phyloP scores from a whole-genome alignment of 23 red algal genomes.

The Chondrus crispus region DNA sequence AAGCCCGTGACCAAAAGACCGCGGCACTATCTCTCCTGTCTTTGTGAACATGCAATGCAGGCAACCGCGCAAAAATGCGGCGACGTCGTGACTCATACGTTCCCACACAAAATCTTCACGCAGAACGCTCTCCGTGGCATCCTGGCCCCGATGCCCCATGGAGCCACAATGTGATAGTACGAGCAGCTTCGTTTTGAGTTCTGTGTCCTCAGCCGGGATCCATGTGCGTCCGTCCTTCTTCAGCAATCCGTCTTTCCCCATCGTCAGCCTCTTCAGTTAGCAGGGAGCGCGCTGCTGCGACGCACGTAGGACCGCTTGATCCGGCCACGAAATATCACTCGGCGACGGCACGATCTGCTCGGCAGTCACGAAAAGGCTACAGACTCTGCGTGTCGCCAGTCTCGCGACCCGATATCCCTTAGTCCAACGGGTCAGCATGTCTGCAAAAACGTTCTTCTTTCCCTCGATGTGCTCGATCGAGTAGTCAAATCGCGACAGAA shows the following conservation, averaged over 20 bases:
- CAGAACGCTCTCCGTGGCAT: conserved; percentile 4
- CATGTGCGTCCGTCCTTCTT: background rate
- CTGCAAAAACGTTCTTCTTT: background rate
- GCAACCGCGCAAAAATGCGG: background rate
- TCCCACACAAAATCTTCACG: conserved; percentile 3
- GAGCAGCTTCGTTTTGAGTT: background rate
- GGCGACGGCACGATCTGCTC: background rate
- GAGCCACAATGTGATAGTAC: conserved; percentile 10
- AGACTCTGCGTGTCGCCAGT: background rate
- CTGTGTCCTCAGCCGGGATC: background rate
- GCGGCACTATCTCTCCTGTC: background rate
- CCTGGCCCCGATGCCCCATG: background rate
- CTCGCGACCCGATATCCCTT: background rate
- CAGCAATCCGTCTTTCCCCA: background rate
- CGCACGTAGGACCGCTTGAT: background rate
- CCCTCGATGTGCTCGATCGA: conserved; percentile 4
- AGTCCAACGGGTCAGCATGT: conserved; percentile 9
- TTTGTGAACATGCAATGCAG: background rate
- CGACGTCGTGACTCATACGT: background rate
- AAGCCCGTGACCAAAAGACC: background rate
- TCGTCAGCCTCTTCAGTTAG: background rate
- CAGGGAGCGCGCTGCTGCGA: background rate
- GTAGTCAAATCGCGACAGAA: conserved; percentile 9
- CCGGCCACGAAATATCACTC: background rate
- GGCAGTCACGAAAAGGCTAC: background rate